These are phyloP conservation scores for Globisporangium mamillatum DNA, from an alignment of 352 stramenopile species.

Conservation along the genomic window DNA sequence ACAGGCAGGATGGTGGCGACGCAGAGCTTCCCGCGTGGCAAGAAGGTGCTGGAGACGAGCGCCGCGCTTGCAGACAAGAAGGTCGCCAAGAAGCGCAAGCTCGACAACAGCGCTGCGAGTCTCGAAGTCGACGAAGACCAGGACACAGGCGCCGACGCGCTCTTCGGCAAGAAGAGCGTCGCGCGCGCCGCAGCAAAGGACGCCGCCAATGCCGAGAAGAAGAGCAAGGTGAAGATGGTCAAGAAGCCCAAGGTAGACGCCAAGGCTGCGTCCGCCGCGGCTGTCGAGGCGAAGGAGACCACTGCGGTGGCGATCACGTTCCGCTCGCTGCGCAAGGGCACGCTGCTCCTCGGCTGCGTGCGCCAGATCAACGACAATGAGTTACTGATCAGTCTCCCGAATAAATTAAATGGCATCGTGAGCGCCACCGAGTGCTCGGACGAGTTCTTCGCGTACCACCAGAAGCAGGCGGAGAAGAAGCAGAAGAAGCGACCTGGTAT, in stretches of 20 bases:
- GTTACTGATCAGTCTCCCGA: conserved; percentile 89
- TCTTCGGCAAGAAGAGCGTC: conserved; percentile 80
- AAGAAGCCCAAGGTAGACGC: conserved; percentile 20
- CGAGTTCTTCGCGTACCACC: conserved; percentile 53
- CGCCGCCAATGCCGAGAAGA: conserved; percentile 20
- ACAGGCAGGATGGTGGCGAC: conserved; percentile 27
- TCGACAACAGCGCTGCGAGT: conserved; percentile 23
- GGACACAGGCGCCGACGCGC: conserved; percentile 40
- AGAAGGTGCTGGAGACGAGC: conserved; percentile 32
- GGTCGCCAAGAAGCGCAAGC: conserved; percentile 47
- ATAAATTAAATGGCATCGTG: conserved; percentile 93
- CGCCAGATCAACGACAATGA: conserved; percentile 85
- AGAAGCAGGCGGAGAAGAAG: conserved; percentile 17
- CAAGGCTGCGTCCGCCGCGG: conserved; percentile 17
- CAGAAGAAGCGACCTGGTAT: conserved; percentile 24
- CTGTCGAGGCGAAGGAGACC: conserved; percentile 23
- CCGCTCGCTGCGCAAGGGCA: conserved; percentile 63
- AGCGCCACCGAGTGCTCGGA: conserved; percentile 71
- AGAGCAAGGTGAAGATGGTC: conserved; percentile 28
- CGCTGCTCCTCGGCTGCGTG: conserved; percentile 86
- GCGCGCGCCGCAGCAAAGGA: conserved; percentile 13
- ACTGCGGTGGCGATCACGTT: conserved; percentile 56
- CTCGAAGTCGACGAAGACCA: conserved; percentile 27
- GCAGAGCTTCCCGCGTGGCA: conserved; percentile 71
- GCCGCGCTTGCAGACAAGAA: conserved; percentile 8